Conservation (phyloP, 495 filamentous ascomycete species). For the Penicillium pancosmium region DNA sequence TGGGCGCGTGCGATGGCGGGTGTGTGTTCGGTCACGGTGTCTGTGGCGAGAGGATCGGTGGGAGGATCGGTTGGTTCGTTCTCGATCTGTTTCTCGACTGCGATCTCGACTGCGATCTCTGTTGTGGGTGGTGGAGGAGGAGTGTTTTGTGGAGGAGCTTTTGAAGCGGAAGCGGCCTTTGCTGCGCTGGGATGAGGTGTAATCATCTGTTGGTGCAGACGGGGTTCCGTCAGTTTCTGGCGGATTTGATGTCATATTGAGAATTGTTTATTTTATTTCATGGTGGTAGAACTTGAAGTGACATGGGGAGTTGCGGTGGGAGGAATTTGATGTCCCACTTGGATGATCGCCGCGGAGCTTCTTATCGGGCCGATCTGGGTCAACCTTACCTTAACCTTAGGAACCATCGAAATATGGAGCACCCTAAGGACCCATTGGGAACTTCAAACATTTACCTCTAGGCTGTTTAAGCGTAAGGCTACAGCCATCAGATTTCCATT, state of each 20-base stretch:
- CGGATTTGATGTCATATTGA: background rate
- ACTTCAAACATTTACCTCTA: too few relatives aligned
- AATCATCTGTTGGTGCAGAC: conserved; percentile 19
- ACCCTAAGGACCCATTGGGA: too few relatives aligned
- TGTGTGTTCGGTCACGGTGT: conserved; percentile 17
- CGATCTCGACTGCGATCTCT: conserved; percentile 7
- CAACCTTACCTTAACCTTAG: too few relatives aligned
- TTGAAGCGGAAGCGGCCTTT: conserved; percentile 64
- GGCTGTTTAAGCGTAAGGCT: too few relatives aligned
- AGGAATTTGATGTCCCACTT: background rate
- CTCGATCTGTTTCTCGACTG: conserved; percentile 1
- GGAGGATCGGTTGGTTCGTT: too few relatives aligned
- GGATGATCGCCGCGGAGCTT: background rate
- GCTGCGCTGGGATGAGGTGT: conserved; percentile 17
- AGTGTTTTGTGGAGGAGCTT: conserved; percentile 35
- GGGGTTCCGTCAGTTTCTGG: background rate
- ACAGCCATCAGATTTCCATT: too few relatives aligned
- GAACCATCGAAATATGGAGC: too few relatives aligned
- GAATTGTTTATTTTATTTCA: background rate
- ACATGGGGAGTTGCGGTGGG: background rate
- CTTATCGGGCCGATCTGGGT: too few relatives aligned
- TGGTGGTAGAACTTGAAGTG: background rate
- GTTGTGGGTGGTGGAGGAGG: conserved; percentile 10
- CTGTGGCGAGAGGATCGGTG: conserved; percentile 18
- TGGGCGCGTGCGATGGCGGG: conserved; percentile 1